phyloP scores from a whole-genome alignment of 257 asterid genomes.

The Nicotiana tomentosiformis region DNA sequence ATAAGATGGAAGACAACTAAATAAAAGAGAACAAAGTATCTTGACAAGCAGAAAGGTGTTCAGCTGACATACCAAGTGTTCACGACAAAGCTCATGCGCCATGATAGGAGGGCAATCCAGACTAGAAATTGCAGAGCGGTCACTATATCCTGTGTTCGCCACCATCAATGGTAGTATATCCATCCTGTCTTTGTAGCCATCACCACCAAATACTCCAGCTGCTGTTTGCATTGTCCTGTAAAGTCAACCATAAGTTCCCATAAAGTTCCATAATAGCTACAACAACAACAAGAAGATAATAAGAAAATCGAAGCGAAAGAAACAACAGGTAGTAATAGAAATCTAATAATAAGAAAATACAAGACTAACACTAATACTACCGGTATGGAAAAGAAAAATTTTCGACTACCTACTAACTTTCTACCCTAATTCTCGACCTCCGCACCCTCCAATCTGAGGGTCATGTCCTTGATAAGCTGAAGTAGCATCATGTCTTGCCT shows the following conservation, averaged over 20 bases:
- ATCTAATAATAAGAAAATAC: too few relatives aligned
- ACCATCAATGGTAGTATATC: conserved; percentile 72
- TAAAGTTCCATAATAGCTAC: neutral
- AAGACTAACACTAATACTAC: too few relatives aligned
- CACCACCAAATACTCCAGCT: conserved; percentile 94
- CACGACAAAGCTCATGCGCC: conserved; percentile 89
- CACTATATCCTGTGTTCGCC: conserved; percentile 81
- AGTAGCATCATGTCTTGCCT: too few relatives aligned
- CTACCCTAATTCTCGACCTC: too few relatives aligned
- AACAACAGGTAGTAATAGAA: too few relatives aligned
- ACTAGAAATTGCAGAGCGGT: conserved; percentile 75
- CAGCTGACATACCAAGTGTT: conserved; percentile 66
- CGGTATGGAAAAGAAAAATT: too few relatives aligned
- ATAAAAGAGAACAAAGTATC: neutral
- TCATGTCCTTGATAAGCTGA: too few relatives aligned
- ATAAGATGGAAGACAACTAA: neutral
- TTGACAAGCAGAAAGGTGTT: neutral
- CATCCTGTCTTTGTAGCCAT: conserved; percentile 53
- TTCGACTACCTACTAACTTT: too few relatives aligned
- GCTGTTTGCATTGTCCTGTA: conserved; percentile 89
- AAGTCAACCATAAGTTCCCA: neutral
- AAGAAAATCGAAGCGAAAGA: too few relatives aligned
- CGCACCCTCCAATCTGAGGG: too few relatives aligned
- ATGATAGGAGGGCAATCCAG: conserved; percentile 68
- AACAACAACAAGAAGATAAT: too few relatives aligned